Conservation (phyloP, 805 yeast species). For the Candida mattraensis region DNA sequence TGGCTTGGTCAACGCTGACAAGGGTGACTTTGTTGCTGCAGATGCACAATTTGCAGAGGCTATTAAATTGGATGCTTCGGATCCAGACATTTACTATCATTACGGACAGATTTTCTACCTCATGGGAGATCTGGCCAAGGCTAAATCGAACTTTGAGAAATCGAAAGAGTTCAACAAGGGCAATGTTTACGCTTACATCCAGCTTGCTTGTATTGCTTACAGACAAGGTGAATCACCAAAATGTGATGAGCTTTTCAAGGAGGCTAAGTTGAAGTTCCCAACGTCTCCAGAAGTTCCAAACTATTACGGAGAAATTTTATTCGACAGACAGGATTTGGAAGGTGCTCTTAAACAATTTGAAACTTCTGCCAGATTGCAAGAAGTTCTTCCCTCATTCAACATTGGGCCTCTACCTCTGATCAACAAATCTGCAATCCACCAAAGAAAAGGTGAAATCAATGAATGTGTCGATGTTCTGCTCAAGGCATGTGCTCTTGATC, state of each 20-base stretch:
- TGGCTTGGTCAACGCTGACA: slow-evolving; percentile 82
- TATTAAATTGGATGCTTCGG: slow-evolving; percentile 60
- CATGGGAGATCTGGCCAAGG: slow-evolving; percentile 69
- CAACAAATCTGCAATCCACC: slow-evolving; percentile 78
- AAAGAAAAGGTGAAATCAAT: slow-evolving; percentile 52
- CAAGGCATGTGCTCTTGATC: slow-evolving; percentile 80
- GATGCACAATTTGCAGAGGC: slow-evolving; percentile 71
- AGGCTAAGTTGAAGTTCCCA: slow-evolving; percentile 74
- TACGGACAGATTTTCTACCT: slow-evolving; percentile 89
- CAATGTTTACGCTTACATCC: slow-evolving; percentile 85
- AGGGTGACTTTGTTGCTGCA: slow-evolving; percentile 61
- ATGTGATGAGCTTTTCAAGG: slow-evolving; percentile 63
- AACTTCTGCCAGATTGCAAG: slow-evolving; percentile 79
- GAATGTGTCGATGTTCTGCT: slow-evolving; percentile 66
- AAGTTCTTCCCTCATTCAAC: slow-evolving; percentile 60
- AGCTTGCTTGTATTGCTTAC: slow-evolving; percentile 88
- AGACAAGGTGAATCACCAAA: slow-evolving; percentile 63
- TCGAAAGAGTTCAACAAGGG: slow-evolving; percentile 72
- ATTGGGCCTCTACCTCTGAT: slow-evolving; percentile 88
- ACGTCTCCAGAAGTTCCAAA: slow-evolving; percentile 89
- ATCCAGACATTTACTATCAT: slow-evolving; percentile 88
- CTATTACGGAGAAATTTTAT: slow-evolving; percentile 91
- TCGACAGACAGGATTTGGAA: slow-evolving; percentile 70
- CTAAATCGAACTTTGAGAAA: slow-evolving; percentile 71
- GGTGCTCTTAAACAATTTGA: slow-evolving; percentile 85